Conservation (phyloP, 441 rosid species). For the Eutrema salsugineum region DNA sequence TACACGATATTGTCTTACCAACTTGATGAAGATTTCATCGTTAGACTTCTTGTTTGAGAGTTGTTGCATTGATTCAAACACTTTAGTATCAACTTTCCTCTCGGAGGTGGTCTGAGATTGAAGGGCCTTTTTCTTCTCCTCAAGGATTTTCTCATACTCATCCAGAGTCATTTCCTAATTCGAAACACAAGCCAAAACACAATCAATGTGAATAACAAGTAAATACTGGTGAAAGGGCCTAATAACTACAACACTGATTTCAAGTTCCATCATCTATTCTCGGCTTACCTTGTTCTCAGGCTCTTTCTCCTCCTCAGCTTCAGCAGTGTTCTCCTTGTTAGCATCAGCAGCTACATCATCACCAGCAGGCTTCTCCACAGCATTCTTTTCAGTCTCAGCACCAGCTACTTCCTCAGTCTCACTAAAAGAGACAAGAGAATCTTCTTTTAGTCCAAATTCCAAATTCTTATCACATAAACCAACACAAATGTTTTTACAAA, state of each 20-base stretch:
- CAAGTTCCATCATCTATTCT: neutral
- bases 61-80: slow-evolving; percentile 70
- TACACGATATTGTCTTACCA: slow-evolving; percentile 44
- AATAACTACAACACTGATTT: neutral
- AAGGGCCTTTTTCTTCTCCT: slow-evolving; percentile 82
- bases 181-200: neutral
- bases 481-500: neutral
- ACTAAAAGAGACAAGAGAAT: slow-evolving; percentile 35
- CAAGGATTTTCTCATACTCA: slow-evolving; percentile 88
- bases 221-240: neutral
- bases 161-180: slow-evolving; percentile 97
- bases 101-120: slow-evolving; percentile 60
- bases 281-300: slow-evolving; percentile 74
- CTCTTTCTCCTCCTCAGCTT: slow-evolving; percentile 69
- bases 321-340: slow-evolving; percentile 55
- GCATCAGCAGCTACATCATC: slow-evolving; percentile 66
- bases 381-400: slow-evolving; percentile 47
- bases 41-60: slow-evolving; percentile 81
- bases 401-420: slow-evolving; percentile 60
- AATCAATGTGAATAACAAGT: neutral
- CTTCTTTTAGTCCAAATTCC: neutral
- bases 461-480: neutral
- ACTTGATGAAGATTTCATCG: slow-evolving; percentile 80
- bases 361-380: slow-evolving; percentile 54
- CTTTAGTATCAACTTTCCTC: slow-evolving; percentile 79